Evolutionary conservation across 2,329 filamentous ascomycete species (phyloP).

Genomic region (Trichoderma semiorbis): DNA sequence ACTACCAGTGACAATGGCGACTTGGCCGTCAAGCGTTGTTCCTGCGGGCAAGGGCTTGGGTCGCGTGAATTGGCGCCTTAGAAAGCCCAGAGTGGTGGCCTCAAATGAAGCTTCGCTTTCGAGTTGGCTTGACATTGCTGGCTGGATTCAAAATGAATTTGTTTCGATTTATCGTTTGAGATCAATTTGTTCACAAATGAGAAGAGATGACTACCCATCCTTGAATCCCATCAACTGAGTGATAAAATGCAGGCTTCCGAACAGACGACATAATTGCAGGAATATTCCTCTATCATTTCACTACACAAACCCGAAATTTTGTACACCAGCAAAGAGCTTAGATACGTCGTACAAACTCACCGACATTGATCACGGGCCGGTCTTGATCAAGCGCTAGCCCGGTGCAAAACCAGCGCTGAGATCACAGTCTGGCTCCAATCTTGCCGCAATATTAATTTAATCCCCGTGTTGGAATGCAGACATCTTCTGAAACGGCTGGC

Average conservation of each 20-base stretch:
- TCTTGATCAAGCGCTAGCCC: background rate
- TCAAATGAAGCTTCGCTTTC: background rate
- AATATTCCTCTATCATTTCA: background rate
- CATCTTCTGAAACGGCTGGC: background rate
- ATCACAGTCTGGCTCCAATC: background rate
- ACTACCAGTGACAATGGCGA: conserved; percentile 34
- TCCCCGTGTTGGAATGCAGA: background rate
- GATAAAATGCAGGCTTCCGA: background rate
- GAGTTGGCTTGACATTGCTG: background rate
- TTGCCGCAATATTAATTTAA: background rate
- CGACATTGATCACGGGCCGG: background rate
- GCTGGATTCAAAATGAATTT: background rate
- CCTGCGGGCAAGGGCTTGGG: background rate
- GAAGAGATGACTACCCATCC: too few relatives aligned
- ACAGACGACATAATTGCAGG: too few relatives aligned
- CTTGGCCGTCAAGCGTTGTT: conserved; percentile 15
- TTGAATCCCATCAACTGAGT: background rate
- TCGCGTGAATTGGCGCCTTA: background rate
- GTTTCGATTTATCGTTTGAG: background rate
- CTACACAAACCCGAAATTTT: background rate
- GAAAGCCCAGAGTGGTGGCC: background rate
- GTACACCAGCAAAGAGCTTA: background rate
- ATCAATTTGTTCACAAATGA: background rate
- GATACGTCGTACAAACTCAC: background rate
- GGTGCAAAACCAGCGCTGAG: background rate